A percentile compares a stretch with the other conserved stretches of the same genome.
Evolutionary conservation across 148 eudicot species (phyloP).

Genomic region (Agrostemma githago): DNA sequence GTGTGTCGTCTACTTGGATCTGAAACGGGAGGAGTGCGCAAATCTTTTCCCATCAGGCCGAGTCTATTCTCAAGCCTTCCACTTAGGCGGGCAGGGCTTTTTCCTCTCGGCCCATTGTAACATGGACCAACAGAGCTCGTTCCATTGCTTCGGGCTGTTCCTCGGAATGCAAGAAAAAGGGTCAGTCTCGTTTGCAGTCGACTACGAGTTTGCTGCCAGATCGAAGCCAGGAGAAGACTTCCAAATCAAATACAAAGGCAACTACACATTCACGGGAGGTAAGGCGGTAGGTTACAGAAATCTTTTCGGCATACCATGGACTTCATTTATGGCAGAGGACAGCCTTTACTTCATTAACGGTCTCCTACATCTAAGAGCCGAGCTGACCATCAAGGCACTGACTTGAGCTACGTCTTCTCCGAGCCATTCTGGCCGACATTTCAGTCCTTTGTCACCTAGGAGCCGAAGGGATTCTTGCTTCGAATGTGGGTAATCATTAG

Average conservation of each 20-base stretch:
- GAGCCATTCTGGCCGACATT: not conserved
- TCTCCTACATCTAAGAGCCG: slow-evolving; percentile 73
- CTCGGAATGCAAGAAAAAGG: slow-evolving; percentile 96
- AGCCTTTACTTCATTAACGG: slow-evolving; percentile 84
- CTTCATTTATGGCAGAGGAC: slow-evolving; percentile 81
- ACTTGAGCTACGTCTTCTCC: slow-evolving; percentile 11
- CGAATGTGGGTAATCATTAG: not conserved
- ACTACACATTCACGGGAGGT: slow-evolving; percentile 84
- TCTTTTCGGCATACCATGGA: slow-evolving; percentile 78
- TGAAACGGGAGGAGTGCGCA: slow-evolving; percentile 69
- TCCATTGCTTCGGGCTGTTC: slow-evolving; percentile 81
- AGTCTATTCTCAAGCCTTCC: slow-evolving; percentile 90
- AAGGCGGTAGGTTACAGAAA: slow-evolving; percentile 89
- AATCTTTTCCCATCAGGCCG: slow-evolving; percentile 73
- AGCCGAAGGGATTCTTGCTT: slow-evolving; percentile 12
- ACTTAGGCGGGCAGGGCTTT: slow-evolving; percentile 90
- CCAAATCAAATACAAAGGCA: slow-evolving; percentile 79
- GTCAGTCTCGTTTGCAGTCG: slow-evolving; percentile 74
- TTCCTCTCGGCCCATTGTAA: slow-evolving; percentile 91
- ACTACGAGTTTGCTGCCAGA: slow-evolving; percentile 83
- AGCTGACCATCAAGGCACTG: slow-evolving; percentile 73
- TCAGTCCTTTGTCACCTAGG: slow-evolving; percentile 4
- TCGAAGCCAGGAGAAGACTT: slow-evolving; percentile 75
- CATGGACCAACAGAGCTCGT: slow-evolving; percentile 87
- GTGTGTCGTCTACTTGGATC: slow-evolving; percentile 85